Base-by-base conservation (phyloP, 345 rosid species). In the Aurinia saxatilis region DNA sequence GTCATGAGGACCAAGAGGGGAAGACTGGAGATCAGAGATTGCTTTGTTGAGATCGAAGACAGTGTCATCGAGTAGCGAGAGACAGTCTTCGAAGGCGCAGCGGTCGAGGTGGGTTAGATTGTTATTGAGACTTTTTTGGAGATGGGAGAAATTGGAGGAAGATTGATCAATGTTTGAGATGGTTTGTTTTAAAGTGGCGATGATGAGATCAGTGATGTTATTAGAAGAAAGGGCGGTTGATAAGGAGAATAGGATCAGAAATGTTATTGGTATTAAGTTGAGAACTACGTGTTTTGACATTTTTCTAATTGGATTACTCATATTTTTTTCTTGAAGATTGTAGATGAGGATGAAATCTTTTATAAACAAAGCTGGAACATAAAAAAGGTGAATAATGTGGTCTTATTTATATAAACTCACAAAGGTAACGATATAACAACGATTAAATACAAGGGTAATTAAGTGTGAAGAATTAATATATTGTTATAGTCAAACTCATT, bases 31-130 rank as follows among this genome's bases (percentile, higher is more conserved):
- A 39, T 77, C 77, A 18, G 84, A 55, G 31, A 84, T 19, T 23
- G 79, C 81, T 11, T 63, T 27, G 19, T 25, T 27, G 50, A 88
- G 83, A 72, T 86, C 77, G 12, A 50, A 72, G 34, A 79, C 16
- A 19, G 92, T 82, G 58, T 41, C 67, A 49, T 62, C 78, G 37
- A 80, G 68, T 17, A 91, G 96, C 59, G 74, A 87, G 31, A 81
- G 81, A 63, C 98, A 91, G 72, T 84, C 98, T 12, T 69, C 72
- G 13, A 84, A 63, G 3, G 90, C 91, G 18, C 72, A 61, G 4
- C 40, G 63, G 15, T 84, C 84, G 10, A 50, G 67, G 7, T 45
- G 67, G 27, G 71, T 46, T 13, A 79, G 75, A 11, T 53, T 50
- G 18, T 63, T 12, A 51, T 25, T 19, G 23, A 66, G 46, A 17